A percentile compares a stretch with the other conserved stretches of the same genome.
phyloP scores from a whole-genome alignment of 495 filamentous ascomycete genomes.

The Aspergillus heteromorphus region DNA sequence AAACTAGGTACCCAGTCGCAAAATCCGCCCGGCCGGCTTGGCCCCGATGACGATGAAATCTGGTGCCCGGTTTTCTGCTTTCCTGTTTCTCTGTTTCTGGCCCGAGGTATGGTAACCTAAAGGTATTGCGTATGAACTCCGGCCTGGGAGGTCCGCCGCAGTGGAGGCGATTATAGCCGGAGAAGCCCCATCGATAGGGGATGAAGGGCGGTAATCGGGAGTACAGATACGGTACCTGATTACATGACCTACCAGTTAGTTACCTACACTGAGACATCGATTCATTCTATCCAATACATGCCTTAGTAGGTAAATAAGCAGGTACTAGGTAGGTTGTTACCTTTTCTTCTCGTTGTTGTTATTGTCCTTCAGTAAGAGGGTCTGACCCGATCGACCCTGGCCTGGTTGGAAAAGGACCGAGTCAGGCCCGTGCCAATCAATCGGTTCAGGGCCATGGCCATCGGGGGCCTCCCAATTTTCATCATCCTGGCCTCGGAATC shows the following conservation, averaged over 20 bases:
- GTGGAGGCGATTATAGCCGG: neutral
- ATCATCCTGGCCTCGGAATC: slow-evolving; percentile 3
- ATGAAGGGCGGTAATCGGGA: slow-evolving; percentile 2
- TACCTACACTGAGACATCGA: neutral
- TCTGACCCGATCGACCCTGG: too few relatives aligned
- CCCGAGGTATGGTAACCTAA: too few relatives aligned
- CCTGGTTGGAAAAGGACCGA: too few relatives aligned
- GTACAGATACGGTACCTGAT: neutral
- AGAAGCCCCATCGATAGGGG: slow-evolving; percentile 1
- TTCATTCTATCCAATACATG: too few relatives aligned
- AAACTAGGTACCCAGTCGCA: too few relatives aligned
- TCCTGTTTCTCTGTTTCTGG: too few relatives aligned
- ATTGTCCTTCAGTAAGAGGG: too few relatives aligned
- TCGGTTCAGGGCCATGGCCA: neutral
- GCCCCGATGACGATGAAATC: neutral
- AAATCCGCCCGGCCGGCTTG: neutral
- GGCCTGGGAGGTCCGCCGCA: too few relatives aligned
- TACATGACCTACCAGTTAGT: too few relatives aligned
- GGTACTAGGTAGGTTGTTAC: too few relatives aligned
- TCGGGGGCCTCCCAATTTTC: neutral
- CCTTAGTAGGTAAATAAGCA: too few relatives aligned
- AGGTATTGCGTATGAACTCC: neutral
- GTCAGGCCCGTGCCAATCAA: neutral
- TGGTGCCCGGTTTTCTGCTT: neutral
- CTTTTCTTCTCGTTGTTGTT: too few relatives aligned